Conservation (phyloP, 306 rosid genomes). For the Prunus armeniaca region DNA sequence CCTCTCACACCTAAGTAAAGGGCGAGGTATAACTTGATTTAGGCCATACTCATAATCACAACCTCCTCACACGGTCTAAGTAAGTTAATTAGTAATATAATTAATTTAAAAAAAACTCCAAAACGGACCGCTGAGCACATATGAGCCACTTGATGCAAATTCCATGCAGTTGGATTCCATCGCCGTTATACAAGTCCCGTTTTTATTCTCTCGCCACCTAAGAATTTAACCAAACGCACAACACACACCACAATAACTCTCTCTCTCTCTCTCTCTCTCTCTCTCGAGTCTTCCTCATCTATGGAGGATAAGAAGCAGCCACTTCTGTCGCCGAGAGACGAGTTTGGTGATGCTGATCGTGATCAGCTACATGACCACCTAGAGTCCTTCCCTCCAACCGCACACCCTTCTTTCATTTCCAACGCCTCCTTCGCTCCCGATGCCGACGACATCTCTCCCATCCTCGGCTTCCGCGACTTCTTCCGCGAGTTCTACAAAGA, state of each 20-base stretch:
- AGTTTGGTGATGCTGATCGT: not conserved
- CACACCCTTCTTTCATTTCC: slow-evolving; percentile 16
- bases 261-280: not conserved
- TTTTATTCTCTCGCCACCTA: not conserved
- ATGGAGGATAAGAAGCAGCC: slow-evolving; percentile 34
- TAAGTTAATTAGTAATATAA: no score
- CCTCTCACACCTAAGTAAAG: no score
- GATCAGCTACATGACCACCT: not conserved
- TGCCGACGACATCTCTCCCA: slow-evolving; percentile 60
- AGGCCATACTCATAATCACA: no score
- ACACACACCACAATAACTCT: no score
- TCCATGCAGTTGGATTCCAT: not conserved
- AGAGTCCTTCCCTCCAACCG: slow-evolving; percentile 26
- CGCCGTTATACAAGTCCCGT: not conserved
- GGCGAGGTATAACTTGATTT: no score
- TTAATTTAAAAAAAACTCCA: no score
- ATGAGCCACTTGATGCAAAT: not conserved
- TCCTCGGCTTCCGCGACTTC: slow-evolving; percentile 37
- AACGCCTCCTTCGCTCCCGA: slow-evolving; percentile 39
- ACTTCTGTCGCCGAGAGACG: slow-evolving; percentile 14
- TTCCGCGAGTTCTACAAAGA: slow-evolving; percentile 46
- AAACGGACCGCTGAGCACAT: not conserved
- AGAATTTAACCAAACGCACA: not conserved
- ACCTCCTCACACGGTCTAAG: no score
- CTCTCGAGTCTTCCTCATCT: no score